Conservation (phyloP, 768 basidiomycete genomes). For the Clathrus columnatus region DNA sequence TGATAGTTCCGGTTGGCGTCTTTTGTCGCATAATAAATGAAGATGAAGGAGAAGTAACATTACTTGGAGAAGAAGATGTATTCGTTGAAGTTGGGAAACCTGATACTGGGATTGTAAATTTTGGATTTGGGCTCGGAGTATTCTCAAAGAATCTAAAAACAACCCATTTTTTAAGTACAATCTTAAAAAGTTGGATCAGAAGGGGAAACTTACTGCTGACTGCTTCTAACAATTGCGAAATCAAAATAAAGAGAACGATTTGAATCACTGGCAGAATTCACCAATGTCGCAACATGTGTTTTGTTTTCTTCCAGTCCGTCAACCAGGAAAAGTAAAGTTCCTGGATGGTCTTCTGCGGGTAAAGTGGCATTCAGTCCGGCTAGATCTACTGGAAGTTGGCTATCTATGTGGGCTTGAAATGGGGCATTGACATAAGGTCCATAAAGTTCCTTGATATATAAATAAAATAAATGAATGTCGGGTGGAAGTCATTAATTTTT, state of each 20-base stretch:
- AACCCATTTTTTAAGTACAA: background rate
- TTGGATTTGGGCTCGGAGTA: background rate
- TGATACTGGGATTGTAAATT: too few relatives aligned
- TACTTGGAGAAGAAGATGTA: too few relatives aligned
- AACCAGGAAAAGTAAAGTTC: background rate
- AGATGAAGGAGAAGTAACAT: too few relatives aligned
- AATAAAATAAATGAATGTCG: background rate
- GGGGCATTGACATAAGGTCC: conserved; percentile 21
- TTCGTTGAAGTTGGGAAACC: too few relatives aligned
- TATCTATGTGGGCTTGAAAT: conserved; percentile 27
- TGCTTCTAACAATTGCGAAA: conserved; percentile 1
- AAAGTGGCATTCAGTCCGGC: background rate
- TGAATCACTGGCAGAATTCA: background rate
- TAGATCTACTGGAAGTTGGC: conserved; percentile 3
- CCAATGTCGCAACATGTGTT: background rate
- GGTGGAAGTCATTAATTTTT: background rate
- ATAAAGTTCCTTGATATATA: conserved; percentile 25
- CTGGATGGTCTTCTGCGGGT: background rate
- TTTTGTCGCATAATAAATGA: too few relatives aligned
- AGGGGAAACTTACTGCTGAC: background rate
- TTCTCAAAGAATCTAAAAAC: background rate
- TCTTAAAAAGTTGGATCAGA: background rate
- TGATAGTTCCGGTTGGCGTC: background rate
- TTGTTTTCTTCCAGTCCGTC: conserved; percentile 2
- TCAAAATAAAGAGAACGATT: conserved; percentile 6